Evolutionary conservation across 164 flowering plant genomes (phyloP), one percentile per base, ranked within the genome.

Genomic region (Buxus sempervirens): DNA sequence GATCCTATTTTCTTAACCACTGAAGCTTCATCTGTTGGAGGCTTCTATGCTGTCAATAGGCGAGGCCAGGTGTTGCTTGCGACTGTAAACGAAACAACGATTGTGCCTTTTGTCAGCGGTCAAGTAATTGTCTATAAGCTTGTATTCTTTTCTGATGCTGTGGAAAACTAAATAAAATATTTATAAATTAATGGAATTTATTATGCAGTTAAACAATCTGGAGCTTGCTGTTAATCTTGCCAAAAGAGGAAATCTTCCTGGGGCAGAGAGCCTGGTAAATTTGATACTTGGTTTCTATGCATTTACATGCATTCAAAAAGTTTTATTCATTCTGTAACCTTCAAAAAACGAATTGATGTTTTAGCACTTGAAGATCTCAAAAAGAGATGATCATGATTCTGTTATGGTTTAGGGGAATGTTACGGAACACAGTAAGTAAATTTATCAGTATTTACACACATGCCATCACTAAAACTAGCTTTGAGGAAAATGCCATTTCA

Each of bases 1-100:
- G 99, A 96, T 79, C 99, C 99, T 27, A 96, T 96, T 28, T 96
- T 96, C 77, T 79, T 96, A 83, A 93, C 99, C 2, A 51, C 98
- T 23, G 99, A 96, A 78, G 99, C 99, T 72, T 76, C 97, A 62
- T 83, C 97, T 19, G 77, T 78, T 22, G 99, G 99, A 41, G 99
- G 99, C 19, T 96, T 96, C 73, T 96, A 96, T 84, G 96, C 99
- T 67, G 81, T 96, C 64, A 96, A 96, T 71, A 86, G 99, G 77
- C 83, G 97, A 65, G 98, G 99, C 20, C 99, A 96, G 78, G 99
- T 96, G 49, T 78, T 96, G 63, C 86, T 96, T 76, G 98, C 98
- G 32, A 96, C 93, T 65, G 90, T 96, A 25, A 96, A 96, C 82
- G 99, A 96, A 73, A 85, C 88, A 64, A 90, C 99, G 45, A 85